Percentiles rank a stretch among this genome's conserved stretches.
These are phyloP conservation scores for Dioscorea cayenensis DNA, from an alignment of 116 monocot genomes.

Conservation along the genomic window DNA sequence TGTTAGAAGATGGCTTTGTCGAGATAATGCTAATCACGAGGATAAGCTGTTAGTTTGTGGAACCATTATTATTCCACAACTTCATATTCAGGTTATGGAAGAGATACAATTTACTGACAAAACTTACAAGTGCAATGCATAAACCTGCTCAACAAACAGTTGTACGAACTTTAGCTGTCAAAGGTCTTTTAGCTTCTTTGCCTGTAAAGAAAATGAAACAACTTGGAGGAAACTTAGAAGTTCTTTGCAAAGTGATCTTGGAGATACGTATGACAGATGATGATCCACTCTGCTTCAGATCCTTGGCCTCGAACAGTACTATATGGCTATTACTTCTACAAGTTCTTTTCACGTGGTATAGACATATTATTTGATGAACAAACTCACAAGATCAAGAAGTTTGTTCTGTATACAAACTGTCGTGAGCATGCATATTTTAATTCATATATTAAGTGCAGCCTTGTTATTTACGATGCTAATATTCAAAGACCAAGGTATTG, in stretches of 20 bases:
- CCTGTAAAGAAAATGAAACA: constrained; percentile 99
- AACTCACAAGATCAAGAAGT: no score
- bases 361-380: no score
- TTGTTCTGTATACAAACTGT: no score
- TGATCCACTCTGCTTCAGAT: no score
- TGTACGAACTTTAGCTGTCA: constrained; percentile 79
- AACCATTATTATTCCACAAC: constrained; percentile 82
- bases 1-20: constrained; percentile 66
- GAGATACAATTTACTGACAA: constrained; percentile 88
- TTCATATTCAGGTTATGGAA: constrained; percentile 57
- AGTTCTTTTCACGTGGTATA: no score
- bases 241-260: constrained; percentile 83
- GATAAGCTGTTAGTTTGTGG: constrained; percentile 94
- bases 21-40: constrained; percentile 44
- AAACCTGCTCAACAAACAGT: constrained; percentile 99
- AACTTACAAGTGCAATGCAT: constrained; percentile 92
- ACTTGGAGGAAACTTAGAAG: constrained; percentile 94
- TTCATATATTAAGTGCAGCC: no score
- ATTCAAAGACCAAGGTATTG: no score
- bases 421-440: no score
- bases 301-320: no score
- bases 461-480: no score
- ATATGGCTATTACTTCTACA: no score
- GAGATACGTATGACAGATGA: no score
- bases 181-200: constrained; percentile 72